phyloP scores from a whole-genome alignment of 148 eudicot species.

The Arctostaphylos glauca region DNA sequence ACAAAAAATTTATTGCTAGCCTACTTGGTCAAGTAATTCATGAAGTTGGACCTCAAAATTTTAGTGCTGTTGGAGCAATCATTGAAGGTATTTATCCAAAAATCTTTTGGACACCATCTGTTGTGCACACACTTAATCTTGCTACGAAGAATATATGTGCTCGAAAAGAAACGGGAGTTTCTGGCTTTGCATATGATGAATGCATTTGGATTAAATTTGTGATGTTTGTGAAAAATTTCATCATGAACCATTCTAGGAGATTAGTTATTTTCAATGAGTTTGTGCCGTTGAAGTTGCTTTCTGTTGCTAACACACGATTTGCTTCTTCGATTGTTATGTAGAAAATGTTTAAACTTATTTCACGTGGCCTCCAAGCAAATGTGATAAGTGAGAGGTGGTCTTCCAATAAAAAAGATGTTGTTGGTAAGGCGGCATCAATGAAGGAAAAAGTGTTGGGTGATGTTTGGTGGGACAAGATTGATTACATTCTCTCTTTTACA shows the following conservation, averaged over 20 bases:
- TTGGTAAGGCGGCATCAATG: not conserved
- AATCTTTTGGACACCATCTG: not conserved
- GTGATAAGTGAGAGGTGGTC: not conserved
- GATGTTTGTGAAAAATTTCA: too few relatives aligned
- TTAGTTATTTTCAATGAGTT: too few relatives aligned
- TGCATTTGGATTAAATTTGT: not conserved
- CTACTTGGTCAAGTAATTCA: not conserved
- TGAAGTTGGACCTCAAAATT: not conserved
- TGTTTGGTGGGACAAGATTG: not conserved
- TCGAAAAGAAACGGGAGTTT: too few relatives aligned
- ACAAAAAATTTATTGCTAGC: not conserved
- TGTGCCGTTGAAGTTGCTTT: not conserved
- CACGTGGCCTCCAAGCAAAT: not conserved
- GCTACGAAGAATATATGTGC: not conserved
- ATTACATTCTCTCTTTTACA: not conserved
- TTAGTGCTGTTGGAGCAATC: not conserved
- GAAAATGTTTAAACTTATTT: not conserved
- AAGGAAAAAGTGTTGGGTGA: not conserved
- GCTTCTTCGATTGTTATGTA: too few relatives aligned
- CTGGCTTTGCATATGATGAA: not conserved
- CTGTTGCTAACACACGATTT: too few relatives aligned
- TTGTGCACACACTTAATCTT: not conserved
- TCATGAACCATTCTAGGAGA: too few relatives aligned
- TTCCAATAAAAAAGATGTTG: not conserved
- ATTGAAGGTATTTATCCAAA: too few relatives aligned